These are phyloP conservation scores for Neckera pumila DNA, from an alignment of 225 moss, liverwort and hornwort species.

Conservation along the genomic window DNA sequence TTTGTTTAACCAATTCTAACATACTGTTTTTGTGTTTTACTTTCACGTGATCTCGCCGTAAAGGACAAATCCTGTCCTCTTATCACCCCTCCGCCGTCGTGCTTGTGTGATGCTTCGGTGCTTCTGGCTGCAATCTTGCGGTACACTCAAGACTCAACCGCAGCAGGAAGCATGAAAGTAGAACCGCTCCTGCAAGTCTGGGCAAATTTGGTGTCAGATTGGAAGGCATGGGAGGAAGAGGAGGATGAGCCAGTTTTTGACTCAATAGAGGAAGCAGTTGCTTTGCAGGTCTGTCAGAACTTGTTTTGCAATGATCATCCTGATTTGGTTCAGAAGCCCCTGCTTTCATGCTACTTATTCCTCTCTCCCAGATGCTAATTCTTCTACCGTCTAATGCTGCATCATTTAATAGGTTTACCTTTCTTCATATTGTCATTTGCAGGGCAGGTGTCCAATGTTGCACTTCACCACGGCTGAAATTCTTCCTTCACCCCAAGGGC, in stretches of 20 bases:
- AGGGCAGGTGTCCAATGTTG: slow-evolving; percentile 76
- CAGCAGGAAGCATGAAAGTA: slow-evolving; percentile 47
- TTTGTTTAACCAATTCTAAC: background rate
- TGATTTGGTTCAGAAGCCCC: background rate
- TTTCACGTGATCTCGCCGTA: background rate
- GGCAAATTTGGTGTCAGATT: slow-evolving; percentile 75
- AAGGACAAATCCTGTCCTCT: slow-evolving; percentile 39
- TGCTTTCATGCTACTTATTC: background rate
- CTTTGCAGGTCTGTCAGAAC: slow-evolving; percentile 40
- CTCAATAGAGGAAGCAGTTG: slow-evolving; percentile 64
- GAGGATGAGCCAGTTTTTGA: slow-evolving; percentile 82
- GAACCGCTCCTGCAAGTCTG: slow-evolving; percentile 67
- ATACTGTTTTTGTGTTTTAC: background rate
- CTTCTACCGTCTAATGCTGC: background rate
- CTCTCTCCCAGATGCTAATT: background rate
- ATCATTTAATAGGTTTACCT: background rate
- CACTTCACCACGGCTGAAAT: slow-evolving; percentile 52
- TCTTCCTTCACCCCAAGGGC: slow-evolving; percentile 23
- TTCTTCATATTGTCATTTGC: background rate
- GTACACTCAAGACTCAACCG: slow-evolving; percentile 58
- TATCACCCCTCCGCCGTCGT: slow-evolving; percentile 62
- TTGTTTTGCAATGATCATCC: background rate
- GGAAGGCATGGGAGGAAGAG: slow-evolving; percentile 76
- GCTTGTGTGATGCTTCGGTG: slow-evolving; percentile 72
- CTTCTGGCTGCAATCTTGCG: slow-evolving; percentile 71